Base-by-base conservation (phyloP, 73 alveolate genomes). In the Uronychia setigera region DNA sequence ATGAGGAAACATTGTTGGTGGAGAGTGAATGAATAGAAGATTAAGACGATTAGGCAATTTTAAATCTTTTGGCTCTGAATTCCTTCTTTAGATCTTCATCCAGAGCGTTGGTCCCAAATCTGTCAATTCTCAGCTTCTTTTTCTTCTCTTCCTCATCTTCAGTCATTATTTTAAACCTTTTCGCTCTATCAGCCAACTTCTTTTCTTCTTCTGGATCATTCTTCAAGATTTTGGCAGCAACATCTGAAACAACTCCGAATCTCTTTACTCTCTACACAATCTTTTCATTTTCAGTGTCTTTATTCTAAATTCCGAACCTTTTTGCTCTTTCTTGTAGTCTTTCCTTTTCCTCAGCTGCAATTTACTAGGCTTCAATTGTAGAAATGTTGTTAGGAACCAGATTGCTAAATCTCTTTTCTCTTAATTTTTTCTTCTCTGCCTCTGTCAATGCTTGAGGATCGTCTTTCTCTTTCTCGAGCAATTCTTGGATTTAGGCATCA, bases 81-180 rank as follows among this genome's bases (percentile, higher is more conserved):
- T 46, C n/a, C 5, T 11, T 46, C 67, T 46, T 46, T 19, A 11
- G 67, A 5, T 46, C 67, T 19, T 46, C 67, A 11, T 5, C 19
- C n/a, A 46, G 79, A 5, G 79, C 9, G 14, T 76, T 30, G 27
- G 30, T 26, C 31, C 81, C 81, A 76, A 76, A 76, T 76, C 81
- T 76, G 19, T 76, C 81, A 1, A 32, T 32, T 30, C 81, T 25
- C 59, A 28, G 9, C 59, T 76, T 28, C 59, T 76, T 76, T 5
- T 32, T 26, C 27, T 76, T 27, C 27, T 28, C 28, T 31, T 76
- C 81, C 5, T 26, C 59, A 30, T 76, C 81, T 30, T 67, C 5
- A 67, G 14, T 26, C 25, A 13, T 28, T 5, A 76, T 1, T 1
- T 32, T 32, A 30, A 76, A 76, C 81, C 81, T 76, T 31, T 76